Percentiles rank a stretch among this genome's conserved stretches.
Evolutionary conservation across 345 rosid species (phyloP).

Genomic region (Aquilaria yunnanensis): DNA sequence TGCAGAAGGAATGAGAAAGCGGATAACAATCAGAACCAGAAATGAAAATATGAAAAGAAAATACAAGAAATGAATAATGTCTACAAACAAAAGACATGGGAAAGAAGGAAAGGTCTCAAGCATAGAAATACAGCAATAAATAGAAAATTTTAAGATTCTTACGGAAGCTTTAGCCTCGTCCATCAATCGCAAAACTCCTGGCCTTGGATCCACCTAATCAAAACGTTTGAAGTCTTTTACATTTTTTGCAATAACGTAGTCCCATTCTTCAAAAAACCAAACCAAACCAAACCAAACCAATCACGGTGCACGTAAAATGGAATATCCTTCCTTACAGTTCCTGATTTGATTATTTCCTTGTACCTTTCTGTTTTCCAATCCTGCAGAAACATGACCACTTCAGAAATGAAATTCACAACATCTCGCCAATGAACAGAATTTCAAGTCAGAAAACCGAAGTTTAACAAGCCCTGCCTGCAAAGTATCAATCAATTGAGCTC

Average conservation of each 20-base stretch:
- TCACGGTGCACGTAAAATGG: neutral
- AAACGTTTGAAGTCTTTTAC: conserved; percentile 7
- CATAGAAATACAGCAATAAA: neutral
- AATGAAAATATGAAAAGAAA: neutral
- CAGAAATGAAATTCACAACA: neutral
- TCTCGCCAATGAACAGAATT: neutral
- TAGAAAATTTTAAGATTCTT: conserved; percentile 20
- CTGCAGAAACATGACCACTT: conserved; percentile 27
- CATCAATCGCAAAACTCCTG: conserved; percentile 90
- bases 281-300: neutral
- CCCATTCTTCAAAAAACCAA: neutral
- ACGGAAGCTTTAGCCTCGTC: conserved; percentile 93
- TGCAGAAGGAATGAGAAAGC: conserved; percentile 15
- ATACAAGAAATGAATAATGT: too few relatives aligned
- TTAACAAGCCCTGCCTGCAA: conserved; percentile 54
- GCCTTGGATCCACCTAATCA: conserved; percentile 78
- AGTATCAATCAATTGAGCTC: conserved; percentile 66
- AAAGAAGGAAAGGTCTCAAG: neutral
- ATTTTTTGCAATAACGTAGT: neutral
- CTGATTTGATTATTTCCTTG: conserved; percentile 86
- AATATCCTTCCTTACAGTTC: conserved; percentile 54
- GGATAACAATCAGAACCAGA: neutral
- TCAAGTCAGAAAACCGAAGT: neutral
- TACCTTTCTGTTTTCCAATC: conserved; percentile 98
- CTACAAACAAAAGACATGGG: too few relatives aligned